Conservation (phyloP, 129 eudicot genomes). For the Kitagawia praeruptora region DNA sequence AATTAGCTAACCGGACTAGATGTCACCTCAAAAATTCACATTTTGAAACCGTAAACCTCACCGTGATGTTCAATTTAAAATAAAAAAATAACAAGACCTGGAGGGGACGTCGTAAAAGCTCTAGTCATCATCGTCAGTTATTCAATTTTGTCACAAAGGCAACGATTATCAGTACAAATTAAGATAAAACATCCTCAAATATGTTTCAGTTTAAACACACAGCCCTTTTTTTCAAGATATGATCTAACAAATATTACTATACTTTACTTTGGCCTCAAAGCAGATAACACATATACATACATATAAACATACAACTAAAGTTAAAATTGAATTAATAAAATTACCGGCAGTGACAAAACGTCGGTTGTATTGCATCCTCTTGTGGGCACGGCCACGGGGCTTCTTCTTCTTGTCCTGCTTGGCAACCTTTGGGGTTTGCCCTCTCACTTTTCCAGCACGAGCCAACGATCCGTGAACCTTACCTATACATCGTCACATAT, state of each 20-base stretch:
- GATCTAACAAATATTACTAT: background rate
- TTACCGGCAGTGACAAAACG: slow-evolving; percentile 94
- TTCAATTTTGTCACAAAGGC: background rate
- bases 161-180: background rate
- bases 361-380: slow-evolving; percentile 83
- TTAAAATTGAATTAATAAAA: background rate
- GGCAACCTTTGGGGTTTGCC: slow-evolving; percentile 86
- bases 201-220: background rate
- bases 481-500: slow-evolving; percentile 29
- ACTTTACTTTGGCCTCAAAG: background rate
- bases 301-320: background rate
- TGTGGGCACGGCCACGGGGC: slow-evolving; percentile 95
- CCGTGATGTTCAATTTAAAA: background rate
- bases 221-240: no score
- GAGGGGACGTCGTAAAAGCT: background rate
- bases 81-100: background rate
- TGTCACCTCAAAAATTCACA: background rate
- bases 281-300: background rate
- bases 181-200: background rate
- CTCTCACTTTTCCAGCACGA: slow-evolving; percentile 93
- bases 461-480: slow-evolving; percentile 94
- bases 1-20: background rate
- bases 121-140: background rate
- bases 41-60: background rate
- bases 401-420: slow-evolving; percentile 90